Conservation (phyloP, 129 eudicot species). For the Kitagawia praeruptora region DNA sequence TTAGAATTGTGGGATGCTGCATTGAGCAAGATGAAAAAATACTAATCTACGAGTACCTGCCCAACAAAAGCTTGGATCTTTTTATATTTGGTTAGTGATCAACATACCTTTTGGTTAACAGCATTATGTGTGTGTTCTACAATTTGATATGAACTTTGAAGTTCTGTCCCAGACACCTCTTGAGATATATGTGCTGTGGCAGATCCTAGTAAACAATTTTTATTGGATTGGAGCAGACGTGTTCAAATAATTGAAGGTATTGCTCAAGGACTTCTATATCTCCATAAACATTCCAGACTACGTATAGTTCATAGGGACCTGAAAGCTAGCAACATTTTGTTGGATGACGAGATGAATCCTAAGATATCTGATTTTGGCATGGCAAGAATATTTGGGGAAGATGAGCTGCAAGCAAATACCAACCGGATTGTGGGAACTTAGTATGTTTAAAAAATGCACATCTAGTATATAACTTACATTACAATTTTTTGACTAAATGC, state of each 20-base stretch:
- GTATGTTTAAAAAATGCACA: neutral
- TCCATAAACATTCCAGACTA: conserved; percentile 15
- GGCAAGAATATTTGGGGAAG: conserved; percentile 23
- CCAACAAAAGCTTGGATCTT: conserved; percentile 20
- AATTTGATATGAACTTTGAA: neutral
- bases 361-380: conserved; percentile 27
- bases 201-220: conserved; percentile 8
- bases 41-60: conserved; percentile 20
- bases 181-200: neutral
- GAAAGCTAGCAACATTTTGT: conserved; percentile 19
- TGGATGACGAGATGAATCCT: conserved; percentile 19
- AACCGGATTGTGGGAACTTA: conserved; percentile 32
- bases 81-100: conserved; percentile 4
- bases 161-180: neutral
- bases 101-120: neutral
- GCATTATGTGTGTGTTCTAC: neutral
- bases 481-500: neutral
- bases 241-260: conserved; percentile 20
- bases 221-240: conserved; percentile 19
- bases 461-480: neutral
- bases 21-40: conserved; percentile 17
- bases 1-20: conserved; percentile 22
- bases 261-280: conserved; percentile 20
- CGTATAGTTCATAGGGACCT: conserved; percentile 12
- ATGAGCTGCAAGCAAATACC: conserved; percentile 11